Base-by-base conservation (phyloP, 176 grass and related monocot species). In the Dactylis glomerata region DNA sequence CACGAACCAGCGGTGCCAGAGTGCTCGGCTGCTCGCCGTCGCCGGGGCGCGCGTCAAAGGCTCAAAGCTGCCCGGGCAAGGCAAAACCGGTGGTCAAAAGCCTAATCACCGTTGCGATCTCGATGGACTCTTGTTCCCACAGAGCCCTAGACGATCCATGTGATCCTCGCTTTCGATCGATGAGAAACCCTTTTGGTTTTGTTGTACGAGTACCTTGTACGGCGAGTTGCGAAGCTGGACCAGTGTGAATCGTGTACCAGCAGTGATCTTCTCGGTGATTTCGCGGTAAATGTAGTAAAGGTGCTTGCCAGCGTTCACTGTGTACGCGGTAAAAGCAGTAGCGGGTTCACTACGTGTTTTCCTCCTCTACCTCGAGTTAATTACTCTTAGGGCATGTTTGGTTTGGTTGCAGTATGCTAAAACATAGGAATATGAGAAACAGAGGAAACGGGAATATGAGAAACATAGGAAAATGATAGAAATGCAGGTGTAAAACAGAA, bases 51-150 rank as follows among this genome's bases (percentile, higher is more conserved):
- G 19, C 50, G 50, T 52, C 50, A 22, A 20, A 52, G 17, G 50
- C 50, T 52, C 50, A 52, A 52, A 52, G 17, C 1, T 52, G 17
- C 24, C 47, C 9, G 7, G 8, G 50, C 41, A 13, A 5, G 62
- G 50, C 24, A 47, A 37, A 86, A 56, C 73, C 22, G 45, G 27
- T 73, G 83, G 83, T 86, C 88, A 86, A 86, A 86, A 82, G 79
- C 34, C 65, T 78, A 86, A 19, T 45, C 84, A 28, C 36, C 73
- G 11, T 86, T 86, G 11, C 47, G 84, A 45, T 31, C 28, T 24
- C 26, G 42, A 2, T 23, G 61, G 62, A 26, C 42, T 8, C 28
- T 10, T 54, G 56, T 33, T 28, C 42, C 79, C 79, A 76, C 88
- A 8, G 44, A 77, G 73, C 84, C 83, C 88, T 41, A 83, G 84